Evolutionary conservation across 2,329 filamentous ascomycete species (phyloP).

Genomic region (Taxawa tesnikishii): DNA sequence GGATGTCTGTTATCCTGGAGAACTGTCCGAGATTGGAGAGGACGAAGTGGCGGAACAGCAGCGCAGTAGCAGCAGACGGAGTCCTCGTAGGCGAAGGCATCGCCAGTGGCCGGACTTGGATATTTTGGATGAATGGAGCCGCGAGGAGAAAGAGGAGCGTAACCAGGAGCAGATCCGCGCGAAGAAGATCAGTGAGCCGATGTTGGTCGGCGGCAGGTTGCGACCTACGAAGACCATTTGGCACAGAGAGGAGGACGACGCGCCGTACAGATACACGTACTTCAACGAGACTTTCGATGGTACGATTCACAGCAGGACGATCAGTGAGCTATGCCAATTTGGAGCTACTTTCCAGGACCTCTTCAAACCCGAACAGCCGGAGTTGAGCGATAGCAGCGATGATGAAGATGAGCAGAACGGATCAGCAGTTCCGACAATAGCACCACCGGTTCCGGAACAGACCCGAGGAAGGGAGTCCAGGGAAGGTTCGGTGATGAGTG

Average conservation of each 20-base stretch:
- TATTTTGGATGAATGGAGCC: slow-evolving; percentile 79
- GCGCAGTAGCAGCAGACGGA: slow-evolving; percentile 19
- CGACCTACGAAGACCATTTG: slow-evolving; percentile 67
- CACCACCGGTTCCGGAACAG: slow-evolving; percentile 22
- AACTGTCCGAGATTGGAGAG: slow-evolving; percentile 63
- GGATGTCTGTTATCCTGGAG: slow-evolving; percentile 85
- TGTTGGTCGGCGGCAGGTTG: slow-evolving; percentile 80
- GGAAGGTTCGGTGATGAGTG: not conserved
- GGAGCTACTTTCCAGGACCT: slow-evolving; percentile 75
- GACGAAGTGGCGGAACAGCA: slow-evolving; percentile 44
- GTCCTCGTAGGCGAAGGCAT: slow-evolving; percentile 44
- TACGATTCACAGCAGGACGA: slow-evolving; percentile 91
- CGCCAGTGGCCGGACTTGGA: slow-evolving; percentile 76
- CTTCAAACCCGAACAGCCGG: slow-evolving; percentile 75
- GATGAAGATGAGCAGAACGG: slow-evolving; percentile 46
- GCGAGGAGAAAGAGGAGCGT: slow-evolving; percentile 76
- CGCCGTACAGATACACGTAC: slow-evolving; percentile 91
- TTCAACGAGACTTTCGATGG: slow-evolving; percentile 96
- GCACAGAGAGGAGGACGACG: slow-evolving; percentile 80
- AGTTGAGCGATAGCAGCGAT: slow-evolving; percentile 54
- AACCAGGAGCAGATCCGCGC: slow-evolving; percentile 65
- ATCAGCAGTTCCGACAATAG: slow-evolving; percentile 15
- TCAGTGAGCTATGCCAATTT: slow-evolving; percentile 81
- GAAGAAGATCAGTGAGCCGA: slow-evolving; percentile 87
- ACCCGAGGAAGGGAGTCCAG: slow-evolving; percentile 7